These are phyloP conservation scores for Zoysia pacifica DNA, from an alignment of 176 grass and related monocot genomes.

Conservation along the genomic window DNA sequence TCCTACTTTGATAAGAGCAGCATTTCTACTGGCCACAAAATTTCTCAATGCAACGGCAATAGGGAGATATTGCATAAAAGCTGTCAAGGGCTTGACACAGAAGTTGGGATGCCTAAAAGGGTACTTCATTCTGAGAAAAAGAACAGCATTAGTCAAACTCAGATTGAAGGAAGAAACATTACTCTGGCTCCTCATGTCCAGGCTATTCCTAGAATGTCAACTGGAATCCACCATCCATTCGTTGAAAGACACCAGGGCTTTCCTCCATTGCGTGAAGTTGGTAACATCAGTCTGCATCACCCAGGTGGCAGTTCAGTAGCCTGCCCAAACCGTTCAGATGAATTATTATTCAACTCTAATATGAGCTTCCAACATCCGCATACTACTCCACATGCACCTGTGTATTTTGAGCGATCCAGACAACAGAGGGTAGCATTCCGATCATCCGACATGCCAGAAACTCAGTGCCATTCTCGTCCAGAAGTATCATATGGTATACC, in stretches of 20 bases:
- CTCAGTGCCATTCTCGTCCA: constrained; percentile 5
- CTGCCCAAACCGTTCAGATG: constrained; percentile 10
- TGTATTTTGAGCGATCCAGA: constrained; percentile 8
- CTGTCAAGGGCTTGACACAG: not conserved
- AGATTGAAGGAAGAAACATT: constrained; percentile 30
- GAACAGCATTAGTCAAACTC: constrained; percentile 3
- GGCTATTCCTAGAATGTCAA: not conserved
- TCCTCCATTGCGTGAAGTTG: constrained; percentile 33
- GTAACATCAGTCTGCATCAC: constrained; percentile 11
- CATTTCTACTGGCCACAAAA: not conserved
- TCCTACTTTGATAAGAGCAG: not conserved
- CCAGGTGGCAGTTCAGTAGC: constrained; percentile 10
- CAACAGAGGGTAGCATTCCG: not conserved
- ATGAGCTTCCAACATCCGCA: constrained; percentile 18
- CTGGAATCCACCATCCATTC: constrained; percentile 15
- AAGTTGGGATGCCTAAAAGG: constrained; percentile 5
- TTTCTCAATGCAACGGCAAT: not conserved
- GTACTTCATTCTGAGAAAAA: not conserved
- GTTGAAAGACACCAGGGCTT: not conserved
- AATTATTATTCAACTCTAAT: not conserved
- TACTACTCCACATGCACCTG: constrained; percentile 7
- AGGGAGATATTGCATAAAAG: not conserved
- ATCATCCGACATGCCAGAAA: not conserved
- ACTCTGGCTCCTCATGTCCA: constrained; percentile 14
- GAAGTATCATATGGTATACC: constrained; percentile 14